Conservation (phyloP, 495 filamentous ascomycete species). For the Lophiostoma macrostomum region DNA sequence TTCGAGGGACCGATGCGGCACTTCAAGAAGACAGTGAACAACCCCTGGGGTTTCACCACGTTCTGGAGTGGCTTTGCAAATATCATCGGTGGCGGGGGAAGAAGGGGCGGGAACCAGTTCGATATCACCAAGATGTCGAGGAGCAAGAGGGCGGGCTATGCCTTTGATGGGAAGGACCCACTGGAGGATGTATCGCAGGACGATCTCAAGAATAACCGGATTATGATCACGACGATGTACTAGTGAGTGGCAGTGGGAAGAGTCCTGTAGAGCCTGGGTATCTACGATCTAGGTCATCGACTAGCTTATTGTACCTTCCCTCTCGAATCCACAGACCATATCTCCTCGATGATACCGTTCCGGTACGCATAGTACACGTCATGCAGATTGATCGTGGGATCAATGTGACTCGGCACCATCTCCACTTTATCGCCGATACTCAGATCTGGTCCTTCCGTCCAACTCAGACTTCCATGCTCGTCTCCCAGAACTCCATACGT, state of each 20-base stretch:
- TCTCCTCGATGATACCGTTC: conserved; percentile 29
- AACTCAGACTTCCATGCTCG: conserved; percentile 26
- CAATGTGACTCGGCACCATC: conserved; percentile 33
- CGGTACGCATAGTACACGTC: conserved; percentile 30
- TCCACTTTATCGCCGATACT: conserved; percentile 24
- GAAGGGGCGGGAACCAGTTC: conserved; percentile 7
- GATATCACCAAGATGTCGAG: conserved; percentile 30
- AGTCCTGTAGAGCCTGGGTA: no score
- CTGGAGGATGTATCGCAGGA: conserved; percentile 3
- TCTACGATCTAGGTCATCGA: no score
- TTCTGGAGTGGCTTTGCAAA: not conserved
- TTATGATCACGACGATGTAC: no score
- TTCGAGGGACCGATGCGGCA: not conserved
- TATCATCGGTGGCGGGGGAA: conserved; percentile 9
- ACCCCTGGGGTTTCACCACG: conserved; percentile 4
- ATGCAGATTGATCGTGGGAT: conserved; percentile 31
- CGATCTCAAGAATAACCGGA: not conserved
- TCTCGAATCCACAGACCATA: conserved; percentile 26
- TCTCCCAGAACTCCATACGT: conserved; percentile 25
- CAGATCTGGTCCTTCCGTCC: conserved; percentile 27
- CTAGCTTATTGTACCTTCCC: conserved; percentile 30
- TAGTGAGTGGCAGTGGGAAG: no score
- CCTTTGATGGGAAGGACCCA: conserved; percentile 25
- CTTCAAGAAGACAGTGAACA: not conserved
- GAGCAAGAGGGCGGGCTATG: conserved; percentile 11